Percentiles rank a stretch among this genome's conserved stretches.
Conservation (phyloP, 2,329 filamentous ascomycete species). For the Aureobasidium sp. region DNA sequence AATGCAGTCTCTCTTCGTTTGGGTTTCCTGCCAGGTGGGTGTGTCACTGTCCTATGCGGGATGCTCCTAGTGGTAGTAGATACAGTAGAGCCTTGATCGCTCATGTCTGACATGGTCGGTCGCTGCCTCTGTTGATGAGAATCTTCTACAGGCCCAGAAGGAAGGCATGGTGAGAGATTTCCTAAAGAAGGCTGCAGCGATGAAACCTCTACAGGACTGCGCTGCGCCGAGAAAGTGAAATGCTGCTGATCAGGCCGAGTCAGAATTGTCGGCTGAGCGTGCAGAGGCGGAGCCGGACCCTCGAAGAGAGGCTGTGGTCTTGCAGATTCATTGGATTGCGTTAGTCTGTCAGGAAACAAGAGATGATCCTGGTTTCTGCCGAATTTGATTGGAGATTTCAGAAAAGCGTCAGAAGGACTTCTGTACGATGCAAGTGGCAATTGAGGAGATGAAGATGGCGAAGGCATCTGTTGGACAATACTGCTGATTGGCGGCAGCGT, state of each 20-base stretch:
- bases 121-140: too few species aligned
- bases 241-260: background rate
- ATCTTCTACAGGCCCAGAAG: background rate
- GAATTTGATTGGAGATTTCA: constrained; percentile 1
- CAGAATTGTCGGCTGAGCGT: background rate
- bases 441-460: constrained; percentile 12
- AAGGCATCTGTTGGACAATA: constrained; percentile 1
- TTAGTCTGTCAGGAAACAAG: background rate
- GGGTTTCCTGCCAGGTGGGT: background rate
- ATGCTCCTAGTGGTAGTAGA: background rate
- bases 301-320: constrained; percentile 4
- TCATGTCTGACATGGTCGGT: too few species aligned
- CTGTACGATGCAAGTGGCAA: background rate
- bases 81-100: background rate
- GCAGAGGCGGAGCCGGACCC: background rate
- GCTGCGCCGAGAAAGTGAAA: background rate
- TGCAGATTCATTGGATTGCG: background rate
- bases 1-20: background rate
- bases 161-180: background rate
- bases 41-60: background rate
- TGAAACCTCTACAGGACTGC: background rate
- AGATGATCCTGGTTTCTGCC: background rate
- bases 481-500: constrained; percentile 7
- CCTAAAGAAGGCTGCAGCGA: background rate
- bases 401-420: background rate